A percentile compares a stretch with the other conserved stretches of the same genome.
Evolutionary conservation across 306 rosid genomes (phyloP).

Genomic region (Biancaea sappan): DNA sequence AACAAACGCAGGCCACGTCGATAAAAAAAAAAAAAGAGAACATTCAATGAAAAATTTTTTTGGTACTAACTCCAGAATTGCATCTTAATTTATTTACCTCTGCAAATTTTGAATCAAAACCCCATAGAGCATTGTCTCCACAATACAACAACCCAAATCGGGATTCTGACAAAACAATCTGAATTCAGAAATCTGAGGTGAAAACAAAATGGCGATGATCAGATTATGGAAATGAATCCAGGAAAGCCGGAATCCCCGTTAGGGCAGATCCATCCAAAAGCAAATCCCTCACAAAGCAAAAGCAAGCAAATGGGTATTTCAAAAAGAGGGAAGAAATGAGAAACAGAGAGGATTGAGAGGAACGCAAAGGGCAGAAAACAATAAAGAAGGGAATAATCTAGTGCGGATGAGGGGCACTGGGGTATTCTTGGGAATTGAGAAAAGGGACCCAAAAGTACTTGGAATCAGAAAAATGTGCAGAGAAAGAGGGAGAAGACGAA

Average conservation of each 20-base stretch:
- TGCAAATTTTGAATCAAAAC: not conserved
- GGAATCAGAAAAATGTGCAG: not conserved
- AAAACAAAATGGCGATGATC: constrained; percentile 18
- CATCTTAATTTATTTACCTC: constrained; percentile 34
- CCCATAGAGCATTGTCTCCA: not conserved
- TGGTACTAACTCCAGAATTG: constrained; percentile 15
- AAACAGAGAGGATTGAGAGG: not conserved
- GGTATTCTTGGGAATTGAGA: not conserved
- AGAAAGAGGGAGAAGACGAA: not conserved
- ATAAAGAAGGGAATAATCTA: not conserved
- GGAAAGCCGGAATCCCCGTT: not conserved
- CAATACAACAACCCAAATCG: constrained; percentile 3
- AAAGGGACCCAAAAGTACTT: not conserved
- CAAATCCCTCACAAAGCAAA: not conserved
- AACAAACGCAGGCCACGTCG: not conserved
- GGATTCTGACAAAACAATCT: not conserved
- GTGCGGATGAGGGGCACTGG: not conserved
- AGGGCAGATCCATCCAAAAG: not conserved
- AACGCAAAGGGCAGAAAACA: not conserved
- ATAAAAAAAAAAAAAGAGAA: not conserved
- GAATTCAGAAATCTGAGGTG: not conserved
- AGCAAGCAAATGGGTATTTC: not conserved
- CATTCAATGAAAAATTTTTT: constrained; percentile 11
- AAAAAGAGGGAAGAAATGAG: not conserved
- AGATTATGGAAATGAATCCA: not conserved